These are phyloP conservation scores for Conringia planisiliqua DNA, from an alignment of 345 rosid species.

Conservation along the genomic window DNA sequence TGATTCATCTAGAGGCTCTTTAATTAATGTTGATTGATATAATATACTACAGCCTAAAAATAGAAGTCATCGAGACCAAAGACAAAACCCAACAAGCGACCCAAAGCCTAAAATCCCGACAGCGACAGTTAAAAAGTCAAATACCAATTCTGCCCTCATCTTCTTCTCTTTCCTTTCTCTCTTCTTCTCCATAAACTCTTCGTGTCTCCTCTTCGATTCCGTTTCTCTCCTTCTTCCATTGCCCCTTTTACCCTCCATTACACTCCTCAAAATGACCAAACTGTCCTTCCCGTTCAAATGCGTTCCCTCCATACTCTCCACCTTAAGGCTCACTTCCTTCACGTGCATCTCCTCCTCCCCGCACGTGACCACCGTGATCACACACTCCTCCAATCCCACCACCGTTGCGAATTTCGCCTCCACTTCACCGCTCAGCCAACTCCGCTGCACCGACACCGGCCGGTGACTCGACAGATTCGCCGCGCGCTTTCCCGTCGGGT, in stretches of 20 bases:
- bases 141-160: constrained; percentile 42
- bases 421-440: constrained; percentile 76
- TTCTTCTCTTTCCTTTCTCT: constrained; percentile 47
- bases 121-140: constrained; percentile 51
- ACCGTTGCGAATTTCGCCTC: constrained; percentile 49
- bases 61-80: constrained; percentile 29
- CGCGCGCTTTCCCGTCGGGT: constrained; percentile 49
- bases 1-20: background rate
- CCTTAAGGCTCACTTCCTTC: constrained; percentile 63
- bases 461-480: constrained; percentile 60
- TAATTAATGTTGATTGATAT: background rate
- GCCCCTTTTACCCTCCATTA: constrained; percentile 51
- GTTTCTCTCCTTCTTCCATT: constrained; percentile 28
- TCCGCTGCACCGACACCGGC: constrained; percentile 62
- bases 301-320: constrained; percentile 73
- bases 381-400: constrained; percentile 29
- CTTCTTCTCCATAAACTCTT: constrained; percentile 47
- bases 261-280: constrained; percentile 43
- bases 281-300: constrained; percentile 59
- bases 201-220: constrained; percentile 38
- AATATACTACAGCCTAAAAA: background rate
- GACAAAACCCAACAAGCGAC: constrained; percentile 32
- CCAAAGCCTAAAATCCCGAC: constrained; percentile 44
- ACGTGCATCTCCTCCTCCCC: constrained; percentile 62
- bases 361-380: constrained; percentile 52